Percentiles rank a stretch among this genome's conserved stretches.
These are phyloP conservation scores for Talaromyces sp. DNA, from an alignment of 2,329 filamentous ascomycete species.

Conservation along the genomic window DNA sequence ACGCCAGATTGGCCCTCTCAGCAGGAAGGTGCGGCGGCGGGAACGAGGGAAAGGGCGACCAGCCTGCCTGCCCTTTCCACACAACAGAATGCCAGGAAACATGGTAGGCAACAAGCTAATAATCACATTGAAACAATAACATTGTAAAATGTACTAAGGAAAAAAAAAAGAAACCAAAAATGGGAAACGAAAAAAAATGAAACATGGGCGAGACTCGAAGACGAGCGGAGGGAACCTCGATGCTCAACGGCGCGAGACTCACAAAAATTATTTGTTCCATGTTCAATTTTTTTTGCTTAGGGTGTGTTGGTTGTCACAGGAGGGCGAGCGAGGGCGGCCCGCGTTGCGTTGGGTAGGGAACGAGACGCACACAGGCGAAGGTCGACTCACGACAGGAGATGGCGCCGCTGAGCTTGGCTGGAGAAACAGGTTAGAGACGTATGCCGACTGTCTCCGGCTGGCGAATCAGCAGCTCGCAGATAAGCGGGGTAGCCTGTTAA, in stretches of 20 bases:
- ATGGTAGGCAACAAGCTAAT: neutral
- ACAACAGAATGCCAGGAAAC: neutral
- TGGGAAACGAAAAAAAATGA: neutral
- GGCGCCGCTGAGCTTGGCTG: neutral
- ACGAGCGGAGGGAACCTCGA: neutral
- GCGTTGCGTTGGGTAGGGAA: neutral
- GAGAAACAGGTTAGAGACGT: slow-evolving; percentile 1
- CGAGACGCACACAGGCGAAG: neutral
- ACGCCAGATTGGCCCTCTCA: neutral
- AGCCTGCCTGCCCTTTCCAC: neutral
- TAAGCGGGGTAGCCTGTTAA: neutral
- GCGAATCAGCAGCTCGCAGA: neutral
- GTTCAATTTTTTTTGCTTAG: neutral
- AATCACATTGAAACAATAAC: neutral
- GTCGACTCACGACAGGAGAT: neutral
- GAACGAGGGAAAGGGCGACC: slow-evolving; percentile 2
- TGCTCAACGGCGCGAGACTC: slow-evolving; percentile 1
- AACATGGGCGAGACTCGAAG: neutral
- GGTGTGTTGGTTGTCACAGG: too few relatives aligned
- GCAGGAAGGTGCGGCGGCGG: neutral
- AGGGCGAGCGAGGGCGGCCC: neutral
- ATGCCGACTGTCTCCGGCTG: neutral
- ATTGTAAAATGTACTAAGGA: neutral
- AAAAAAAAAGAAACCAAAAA: slow-evolving; percentile 1
- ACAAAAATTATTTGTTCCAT: slow-evolving; percentile 3